These are phyloP conservation scores for Aristolochia californica DNA, from an alignment of 164 flowering plant species.

Conservation along the genomic window DNA sequence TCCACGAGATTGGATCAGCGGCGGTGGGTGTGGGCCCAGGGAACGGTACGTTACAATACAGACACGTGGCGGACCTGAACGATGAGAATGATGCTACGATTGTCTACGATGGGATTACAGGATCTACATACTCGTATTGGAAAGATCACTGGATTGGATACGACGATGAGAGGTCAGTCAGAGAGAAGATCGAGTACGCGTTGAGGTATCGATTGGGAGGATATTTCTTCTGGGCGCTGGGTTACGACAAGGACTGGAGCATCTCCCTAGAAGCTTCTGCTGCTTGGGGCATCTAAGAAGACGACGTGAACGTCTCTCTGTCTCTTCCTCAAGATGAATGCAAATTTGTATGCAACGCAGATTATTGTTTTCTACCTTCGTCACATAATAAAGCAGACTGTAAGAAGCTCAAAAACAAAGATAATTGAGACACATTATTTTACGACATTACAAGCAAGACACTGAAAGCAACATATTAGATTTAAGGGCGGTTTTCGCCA, in stretches of 20 bases:
- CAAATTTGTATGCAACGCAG: no score
- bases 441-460: no score
- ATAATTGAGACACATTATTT: no score
- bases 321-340: no score
- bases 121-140: constrained; percentile 12
- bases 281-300: no score
- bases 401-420: no score
- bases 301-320: no score
- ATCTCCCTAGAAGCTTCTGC: constrained; percentile 10
- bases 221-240: constrained; percentile 20
- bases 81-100: constrained; percentile 10
- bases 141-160: constrained; percentile 22
- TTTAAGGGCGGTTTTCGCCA: no score
- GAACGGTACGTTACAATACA: constrained; percentile 12
- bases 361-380: no score
- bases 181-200: constrained; percentile 12
- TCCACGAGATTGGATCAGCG: constrained; percentile 22
- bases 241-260: constrained; percentile 9
- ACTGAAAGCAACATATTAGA: no score
- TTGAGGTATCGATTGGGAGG: constrained; percentile 12
- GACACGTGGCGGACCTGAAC: constrained; percentile 10
- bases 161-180: constrained; percentile 10
- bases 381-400: no score
- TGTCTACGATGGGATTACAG: constrained; percentile 10
- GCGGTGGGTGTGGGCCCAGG: constrained; percentile 27